Evolutionary conservation across 2,329 filamentous ascomycete genomes (phyloP), one percentile per base, ranked within the genome.

Genomic region (Zalaria obscura): DNA sequence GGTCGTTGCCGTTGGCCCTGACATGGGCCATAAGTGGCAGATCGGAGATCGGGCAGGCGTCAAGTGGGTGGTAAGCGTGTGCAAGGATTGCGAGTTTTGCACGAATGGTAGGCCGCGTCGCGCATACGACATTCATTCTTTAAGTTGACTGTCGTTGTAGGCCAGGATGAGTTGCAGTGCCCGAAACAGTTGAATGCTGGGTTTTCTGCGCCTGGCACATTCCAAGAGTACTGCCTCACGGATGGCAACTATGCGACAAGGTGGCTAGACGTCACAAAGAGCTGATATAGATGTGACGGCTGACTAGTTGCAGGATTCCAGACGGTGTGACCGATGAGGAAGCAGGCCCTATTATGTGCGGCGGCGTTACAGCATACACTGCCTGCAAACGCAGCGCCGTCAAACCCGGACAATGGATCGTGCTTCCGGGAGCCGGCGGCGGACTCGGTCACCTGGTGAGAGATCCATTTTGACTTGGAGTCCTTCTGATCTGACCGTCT

Each of bases 311-410:
- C 8, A 25, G 45, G 25, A 45, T 63, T n/a, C 59, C 60, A 6
- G 56, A 59, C 4, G 56, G 57, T n/a, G 58, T 62, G 2, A 40
- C 40, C 0, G 57, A 60, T 39, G 59, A 61, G 46, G 56, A 61
- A 40, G 57, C 59, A 18, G 59, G 58, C 1, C 59, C 59, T 2
- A 59, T 62, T 43, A 58, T 63, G 53, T 62, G 60, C 36, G 58
- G 57, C 37, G 59, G 58, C 35, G 58, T 61, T n/a, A 61, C 57
- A 32, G 53, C 50, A 1, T 59, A 59, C 36, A 50, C 48, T 10
- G 55, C 55, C 18, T 55, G 52, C 44, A 57, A 56, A 41, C 48
- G 58, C 34, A 58, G 53, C 40, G 50, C 51, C 3, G 58, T 62
- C 4, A 49, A 44, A 39, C 59, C 61, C 4, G 60, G 61, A 9